Base-by-base conservation (phyloP, 345 rosid genomes). In the Lepidium aucheri region DNA sequence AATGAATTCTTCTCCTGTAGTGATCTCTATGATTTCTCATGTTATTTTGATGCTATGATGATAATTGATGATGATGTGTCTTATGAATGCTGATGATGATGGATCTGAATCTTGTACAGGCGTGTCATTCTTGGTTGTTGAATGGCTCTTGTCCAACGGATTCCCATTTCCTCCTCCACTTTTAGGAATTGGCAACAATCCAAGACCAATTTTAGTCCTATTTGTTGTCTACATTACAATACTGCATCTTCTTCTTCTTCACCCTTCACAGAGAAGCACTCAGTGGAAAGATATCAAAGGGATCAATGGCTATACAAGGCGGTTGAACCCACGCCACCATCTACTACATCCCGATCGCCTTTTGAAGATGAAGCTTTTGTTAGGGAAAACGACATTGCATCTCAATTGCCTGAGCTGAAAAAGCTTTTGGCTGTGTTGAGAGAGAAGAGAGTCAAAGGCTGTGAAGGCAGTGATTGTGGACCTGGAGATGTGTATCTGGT, bases 401-500 rank as follows among this genome's bases (percentile, higher is more conserved):
- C 79, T 70, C 99, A 93, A 88, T 72, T 93, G 1, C 99, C 97
- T 3, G 97, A 93, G 85, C 78, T 93, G 49, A 86, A 79, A 86
- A 90, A 77, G 79, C 82, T 93, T 59, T 85, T 93, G 57, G 65
- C 72, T 50, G 96, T 87, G 17, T 75, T 94, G 47, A 84, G 72
- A 63, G 85, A 87, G 66, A 94, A 84, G 82, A 82, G 97, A 68
- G 79, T 69, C 39, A 46, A 35, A 13, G 79, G 75, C 0, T 74
- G 60, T 38, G 41, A 28, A 30, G 79, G 53, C 1, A 74, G 70
- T 56, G 83, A 74, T 17, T 79, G 85, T 47, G 87, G 86, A 17
- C 88, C 86, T 0, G 98, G 96, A 58, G 74, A 88, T 78, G 99
- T 88, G 74, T 90, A 55, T 67, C 70, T 94, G 53, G 99, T 94